Conservation (phyloP, 2,329 filamentous ascomycete species). For the Microdochium paspali region DNA sequence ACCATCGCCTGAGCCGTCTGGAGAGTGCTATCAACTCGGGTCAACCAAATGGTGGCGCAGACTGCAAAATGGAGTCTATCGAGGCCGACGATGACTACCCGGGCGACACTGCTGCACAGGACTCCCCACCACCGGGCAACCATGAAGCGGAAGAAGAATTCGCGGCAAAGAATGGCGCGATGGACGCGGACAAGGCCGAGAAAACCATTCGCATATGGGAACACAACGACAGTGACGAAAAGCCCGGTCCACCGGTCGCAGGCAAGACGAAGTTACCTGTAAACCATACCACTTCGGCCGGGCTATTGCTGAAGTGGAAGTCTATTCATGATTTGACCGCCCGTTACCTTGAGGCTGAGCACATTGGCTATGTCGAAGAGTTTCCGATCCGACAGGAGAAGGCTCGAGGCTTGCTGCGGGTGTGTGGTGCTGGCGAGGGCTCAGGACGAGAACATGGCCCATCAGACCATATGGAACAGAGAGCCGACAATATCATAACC, state of each 20-base stretch:
- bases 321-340: slow-evolving; percentile 57
- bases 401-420: slow-evolving; percentile 60
- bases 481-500: slow-evolving; percentile 20
- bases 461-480: slow-evolving; percentile 29
- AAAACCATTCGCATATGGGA: slow-evolving; percentile 23
- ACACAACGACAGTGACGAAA: slow-evolving; percentile 38
- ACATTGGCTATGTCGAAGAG: slow-evolving; percentile 49
- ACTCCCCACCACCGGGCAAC: neutral
- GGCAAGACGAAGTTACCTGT: slow-evolving; percentile 65
- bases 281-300: slow-evolving; percentile 85
- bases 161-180: slow-evolving; percentile 1
- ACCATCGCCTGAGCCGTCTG: slow-evolving; percentile 26
- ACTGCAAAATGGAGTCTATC: slow-evolving; percentile 18
- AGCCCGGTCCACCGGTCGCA: slow-evolving; percentile 41
- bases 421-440: slow-evolving; percentile 75
- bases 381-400: slow-evolving; percentile 74
- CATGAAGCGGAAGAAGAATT: neutral
- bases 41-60: slow-evolving; percentile 11
- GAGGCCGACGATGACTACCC: slow-evolving; percentile 18
- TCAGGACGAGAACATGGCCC: slow-evolving; percentile 38
- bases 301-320: slow-evolving; percentile 66
- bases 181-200: slow-evolving; percentile 19
- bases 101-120: slow-evolving; percentile 5
- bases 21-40: slow-evolving; percentile 21
- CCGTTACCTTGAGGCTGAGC: slow-evolving; percentile 34